Evolutionary conservation across 441 rosid species (phyloP).

Genomic region (Daphne laureola): DNA sequence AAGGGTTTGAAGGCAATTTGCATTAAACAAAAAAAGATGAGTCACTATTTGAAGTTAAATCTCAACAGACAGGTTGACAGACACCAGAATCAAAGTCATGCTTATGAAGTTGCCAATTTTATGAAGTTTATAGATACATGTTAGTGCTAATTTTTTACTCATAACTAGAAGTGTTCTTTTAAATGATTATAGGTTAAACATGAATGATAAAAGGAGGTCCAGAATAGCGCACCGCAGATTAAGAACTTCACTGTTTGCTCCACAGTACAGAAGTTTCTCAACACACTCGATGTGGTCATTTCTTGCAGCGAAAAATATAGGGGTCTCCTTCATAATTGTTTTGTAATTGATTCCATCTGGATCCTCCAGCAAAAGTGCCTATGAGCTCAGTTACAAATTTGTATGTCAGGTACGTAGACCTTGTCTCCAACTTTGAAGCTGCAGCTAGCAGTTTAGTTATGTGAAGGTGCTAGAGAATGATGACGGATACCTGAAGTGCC

Average conservation of each 20-base stretch:
- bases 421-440: too few species aligned
- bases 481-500: constrained; percentile 52
- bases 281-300: constrained; percentile 64
- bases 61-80: constrained; percentile 8
- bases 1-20: constrained; percentile 11
- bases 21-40: not conserved
- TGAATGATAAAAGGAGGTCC: constrained; percentile 8
- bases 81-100: constrained; percentile 5
- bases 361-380: constrained; percentile 50
- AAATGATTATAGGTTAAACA: too few species aligned
- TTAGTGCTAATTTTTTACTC: too few species aligned
- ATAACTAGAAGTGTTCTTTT: too few species aligned
- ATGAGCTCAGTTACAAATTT: constrained; percentile 17
- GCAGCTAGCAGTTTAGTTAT: not conserved
- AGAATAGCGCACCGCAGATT: constrained; percentile 62
- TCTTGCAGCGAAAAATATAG: constrained; percentile 79
- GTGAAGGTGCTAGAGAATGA: constrained; percentile 9
- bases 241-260: constrained; percentile 67
- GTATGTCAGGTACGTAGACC: constrained; percentile 5
- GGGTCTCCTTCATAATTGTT: constrained; percentile 74
- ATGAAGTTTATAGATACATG: too few species aligned
- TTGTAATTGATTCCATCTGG: constrained; percentile 44
- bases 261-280: constrained; percentile 59
- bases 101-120: too few species aligned
- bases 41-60: constrained; percentile 16